Conservation (phyloP, 495 filamentous ascomycete genomes). For the Cryomyces antarcticus region DNA sequence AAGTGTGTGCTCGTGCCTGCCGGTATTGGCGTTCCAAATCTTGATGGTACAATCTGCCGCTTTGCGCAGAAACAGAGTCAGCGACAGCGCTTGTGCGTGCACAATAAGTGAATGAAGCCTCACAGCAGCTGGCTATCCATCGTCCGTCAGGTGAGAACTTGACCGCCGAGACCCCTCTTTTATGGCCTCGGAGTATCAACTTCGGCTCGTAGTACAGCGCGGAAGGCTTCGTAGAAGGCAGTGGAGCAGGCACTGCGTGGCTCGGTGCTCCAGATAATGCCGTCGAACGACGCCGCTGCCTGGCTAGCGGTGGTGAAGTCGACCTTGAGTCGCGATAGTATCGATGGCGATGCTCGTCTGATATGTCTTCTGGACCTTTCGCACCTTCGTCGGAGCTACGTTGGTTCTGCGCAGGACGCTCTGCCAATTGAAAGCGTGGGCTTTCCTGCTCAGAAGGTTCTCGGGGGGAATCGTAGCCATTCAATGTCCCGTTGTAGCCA, state of each 20-base stretch:
- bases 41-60: slow-evolving; percentile 76
- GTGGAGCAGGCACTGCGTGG: not conserved
- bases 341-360: not conserved
- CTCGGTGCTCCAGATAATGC: too few relatives aligned
- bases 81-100: too few relatives aligned
- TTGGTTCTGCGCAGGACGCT: not conserved
- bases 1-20: slow-evolving; percentile 64
- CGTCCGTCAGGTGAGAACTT: slow-evolving; percentile 76
- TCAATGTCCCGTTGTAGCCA: not conserved
- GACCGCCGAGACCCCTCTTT: slow-evolving; percentile 60
- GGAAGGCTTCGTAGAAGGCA: slow-evolving; percentile 20
- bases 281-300: too few relatives aligned
- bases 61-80: slow-evolving; percentile 7
- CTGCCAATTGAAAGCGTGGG: not conserved
- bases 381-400: not conserved
- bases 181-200: slow-evolving; percentile 53
- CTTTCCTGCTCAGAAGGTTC: not conserved
- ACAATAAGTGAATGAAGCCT: slow-evolving; percentile 6
- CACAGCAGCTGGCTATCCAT: slow-evolving; percentile 77
- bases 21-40: slow-evolving; percentile 69
- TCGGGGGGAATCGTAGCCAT: not conserved
- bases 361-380: not conserved
- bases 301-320: not conserved
- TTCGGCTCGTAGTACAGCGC: slow-evolving; percentile 37
- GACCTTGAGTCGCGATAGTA: not conserved